Percentiles rank a stretch among this genome's conserved stretches.
Evolutionary conservation across 202 grass and related monocot species (phyloP).

Genomic region (Digitaria exilis): DNA sequence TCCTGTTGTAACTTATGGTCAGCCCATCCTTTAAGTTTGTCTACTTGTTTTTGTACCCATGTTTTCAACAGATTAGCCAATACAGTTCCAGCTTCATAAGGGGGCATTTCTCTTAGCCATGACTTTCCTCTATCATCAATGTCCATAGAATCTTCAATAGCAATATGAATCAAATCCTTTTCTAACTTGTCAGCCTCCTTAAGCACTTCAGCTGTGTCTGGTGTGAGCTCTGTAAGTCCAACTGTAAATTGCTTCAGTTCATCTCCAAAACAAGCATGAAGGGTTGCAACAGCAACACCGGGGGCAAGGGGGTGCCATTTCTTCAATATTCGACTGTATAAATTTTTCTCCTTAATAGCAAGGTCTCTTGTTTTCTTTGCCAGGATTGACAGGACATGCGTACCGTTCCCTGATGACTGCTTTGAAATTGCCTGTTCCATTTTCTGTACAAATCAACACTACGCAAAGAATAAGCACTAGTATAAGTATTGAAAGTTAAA

Average conservation of each 20-base stretch:
- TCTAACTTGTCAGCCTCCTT: conserved; percentile 82
- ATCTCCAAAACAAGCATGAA: conserved; percentile 84
- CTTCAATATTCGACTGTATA: conserved; percentile 83
- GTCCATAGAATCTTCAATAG: conserved; percentile 74
- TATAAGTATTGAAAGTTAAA: background rate
- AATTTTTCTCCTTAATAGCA: conserved; percentile 71
- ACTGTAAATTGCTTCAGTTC: conserved; percentile 76
- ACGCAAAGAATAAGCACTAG: conserved; percentile 24
- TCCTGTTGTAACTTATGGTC: conserved; percentile 71
- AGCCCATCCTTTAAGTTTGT: conserved; percentile 64
- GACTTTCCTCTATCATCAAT: conserved; percentile 71
- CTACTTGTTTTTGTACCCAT: conserved; percentile 66
- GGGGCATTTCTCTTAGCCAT: conserved; percentile 76
- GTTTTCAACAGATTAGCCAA: conserved; percentile 78
- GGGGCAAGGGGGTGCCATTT: conserved; percentile 84
- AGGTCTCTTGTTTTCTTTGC: conserved; percentile 72
- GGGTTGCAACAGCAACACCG: conserved; percentile 68
- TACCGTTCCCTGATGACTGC: conserved; percentile 45
- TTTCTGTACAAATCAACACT: conserved; percentile 64
- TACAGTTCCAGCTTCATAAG: conserved; percentile 74
- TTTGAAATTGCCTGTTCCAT: conserved; percentile 75
- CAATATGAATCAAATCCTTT: conserved; percentile 80
- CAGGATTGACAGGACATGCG: conserved; percentile 65
- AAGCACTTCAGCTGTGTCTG: conserved; percentile 70
- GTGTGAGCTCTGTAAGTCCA: conserved; percentile 63